A percentile compares a stretch with the other conserved stretches of the same genome.
These are phyloP conservation scores for Mastigamoeba balamuthi DNA, from an alignment of 78 protist genomes.

Conservation along the genomic window DNA sequence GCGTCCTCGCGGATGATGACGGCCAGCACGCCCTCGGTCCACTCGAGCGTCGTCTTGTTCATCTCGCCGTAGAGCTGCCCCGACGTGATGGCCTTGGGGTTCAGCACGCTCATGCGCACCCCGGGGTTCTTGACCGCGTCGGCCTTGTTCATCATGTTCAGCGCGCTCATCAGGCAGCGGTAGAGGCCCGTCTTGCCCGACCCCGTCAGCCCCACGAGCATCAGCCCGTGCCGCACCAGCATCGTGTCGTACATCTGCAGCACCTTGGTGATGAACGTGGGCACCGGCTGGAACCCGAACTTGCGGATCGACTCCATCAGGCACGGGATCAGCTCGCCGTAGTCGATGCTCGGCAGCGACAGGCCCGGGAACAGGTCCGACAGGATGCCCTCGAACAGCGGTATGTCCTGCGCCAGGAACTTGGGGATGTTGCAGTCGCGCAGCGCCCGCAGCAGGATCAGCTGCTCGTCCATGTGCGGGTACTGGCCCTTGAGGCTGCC, in stretches of 20 bases:
- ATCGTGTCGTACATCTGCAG: conserved; percentile 68
- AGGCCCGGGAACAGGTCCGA: conserved; percentile 55
- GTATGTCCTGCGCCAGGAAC: conserved; percentile 64
- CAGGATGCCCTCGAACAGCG: conserved; percentile 58
- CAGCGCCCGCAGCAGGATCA: conserved; percentile 69
- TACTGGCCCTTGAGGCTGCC: conserved; percentile 57
- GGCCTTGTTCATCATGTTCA: neutral
- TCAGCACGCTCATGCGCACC: conserved; percentile 8
- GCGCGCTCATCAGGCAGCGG: conserved; percentile 39
- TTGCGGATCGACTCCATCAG: neutral
- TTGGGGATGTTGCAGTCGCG: conserved; percentile 87
- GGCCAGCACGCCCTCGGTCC: conserved; percentile 81
- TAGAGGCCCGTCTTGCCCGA: conserved; percentile 66
- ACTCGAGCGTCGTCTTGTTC: conserved; percentile 65
- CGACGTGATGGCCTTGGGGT: conserved; percentile 76
- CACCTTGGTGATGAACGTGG: conserved; percentile 41
- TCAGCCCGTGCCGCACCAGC: conserved; percentile 75
- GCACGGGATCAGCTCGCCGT: conserved; percentile 18
- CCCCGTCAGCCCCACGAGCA: conserved; percentile 86
- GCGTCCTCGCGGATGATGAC: conserved; percentile 9
- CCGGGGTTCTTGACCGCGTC: neutral
- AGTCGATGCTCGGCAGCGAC: conserved; percentile 8
- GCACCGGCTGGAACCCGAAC: conserved; percentile 23
- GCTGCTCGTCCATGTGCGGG: conserved; percentile 54
- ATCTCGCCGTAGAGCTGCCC: conserved; percentile 78